Base-by-base conservation (phyloP, 768 basidiomycete species). In the Auriscalpium orientale region DNA sequence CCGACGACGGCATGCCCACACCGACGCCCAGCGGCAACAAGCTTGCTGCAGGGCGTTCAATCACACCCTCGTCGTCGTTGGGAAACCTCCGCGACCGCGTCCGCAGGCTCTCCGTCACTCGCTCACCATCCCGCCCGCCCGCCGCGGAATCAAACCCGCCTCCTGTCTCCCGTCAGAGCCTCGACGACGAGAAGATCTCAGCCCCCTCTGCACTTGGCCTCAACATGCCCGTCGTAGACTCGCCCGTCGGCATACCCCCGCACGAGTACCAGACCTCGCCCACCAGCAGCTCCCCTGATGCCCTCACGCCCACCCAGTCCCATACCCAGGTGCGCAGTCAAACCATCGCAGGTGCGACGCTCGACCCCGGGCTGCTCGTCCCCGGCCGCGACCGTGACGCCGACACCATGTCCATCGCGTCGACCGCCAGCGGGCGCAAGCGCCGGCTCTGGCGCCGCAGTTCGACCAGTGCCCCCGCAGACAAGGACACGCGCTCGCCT, bases 151-250 rank as follows among this genome's bases (percentile, higher is more conserved):
- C 52, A 21, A 18, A 28, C 18, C 38, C 52, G 21, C 52, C 38
- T 21, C 13, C 34, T 16, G 40, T 28, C 44, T n/a, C 40, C 9
- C 20, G 49, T 8, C 28, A 1, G n/a, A 38, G 40, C 43, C 12
- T 28, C 34, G 28, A 21, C 16, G 9, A 21, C n/a, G 4, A 53
- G 21, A n/a, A 18, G 20, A 9, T 11, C 38, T 8, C 28, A 13
- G 51, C 53, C 18, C 45, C 43, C 15, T 13, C 16, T 36, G 2
- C n/a, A 8, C 35, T 37, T 36, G 36, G 49, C 21, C 18, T 28
- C 58, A 63, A 66, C 59, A 59, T 69, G 2, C 65, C 73, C 35
- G 70, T 78, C 51, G 72, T 75, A 18, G 79, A 81, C 51, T 79
- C 78, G 16, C 79, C 80, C 7, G 76, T 73, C 3, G 44, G 51